These are phyloP conservation scores for Tetraselmis chui DNA, from an alignment of 139 green algal species.

Conservation along the genomic window DNA sequence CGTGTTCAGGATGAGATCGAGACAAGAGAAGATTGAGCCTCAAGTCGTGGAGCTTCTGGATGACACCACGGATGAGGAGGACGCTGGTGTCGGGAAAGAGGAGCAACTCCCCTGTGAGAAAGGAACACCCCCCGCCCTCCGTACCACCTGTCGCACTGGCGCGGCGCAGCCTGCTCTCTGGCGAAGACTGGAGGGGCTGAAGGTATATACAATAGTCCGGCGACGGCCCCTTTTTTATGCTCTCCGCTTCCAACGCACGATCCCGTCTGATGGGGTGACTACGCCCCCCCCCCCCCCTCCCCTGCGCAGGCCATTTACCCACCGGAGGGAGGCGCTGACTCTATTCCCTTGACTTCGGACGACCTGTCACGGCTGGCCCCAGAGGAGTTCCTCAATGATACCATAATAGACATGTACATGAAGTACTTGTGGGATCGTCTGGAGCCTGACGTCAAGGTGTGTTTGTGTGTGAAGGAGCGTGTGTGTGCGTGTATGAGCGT, in stretches of 20 bases:
- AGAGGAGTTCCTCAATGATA: constrained; percentile 89
- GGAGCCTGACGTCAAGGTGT: background rate
- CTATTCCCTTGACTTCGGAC: constrained; percentile 44
- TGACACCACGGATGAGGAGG: background rate
- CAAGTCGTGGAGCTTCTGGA: background rate
- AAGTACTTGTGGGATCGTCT: constrained; percentile 19
- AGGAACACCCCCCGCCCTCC: no score
- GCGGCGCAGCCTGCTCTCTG: background rate
- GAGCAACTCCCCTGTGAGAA: no score
- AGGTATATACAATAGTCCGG: no score
- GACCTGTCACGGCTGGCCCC: constrained; percentile 67
- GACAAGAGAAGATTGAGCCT: no score
- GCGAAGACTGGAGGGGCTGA: background rate
- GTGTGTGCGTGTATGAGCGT: no score
- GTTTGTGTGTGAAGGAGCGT: no score
- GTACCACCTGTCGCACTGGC: background rate
- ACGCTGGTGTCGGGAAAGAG: background rate
- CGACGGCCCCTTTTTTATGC: no score
- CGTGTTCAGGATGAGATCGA: no score
- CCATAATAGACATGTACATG: constrained; percentile 89
- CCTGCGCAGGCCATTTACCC: constrained; percentile 34
- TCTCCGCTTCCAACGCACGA: no score
- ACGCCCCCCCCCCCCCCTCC: no score
- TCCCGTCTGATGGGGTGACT: no score
- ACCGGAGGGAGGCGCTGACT: constrained; percentile 23